Evolutionary conservation across 2,329 filamentous ascomycete genomes (phyloP).

Genomic region (Cladosporium sp.): DNA sequence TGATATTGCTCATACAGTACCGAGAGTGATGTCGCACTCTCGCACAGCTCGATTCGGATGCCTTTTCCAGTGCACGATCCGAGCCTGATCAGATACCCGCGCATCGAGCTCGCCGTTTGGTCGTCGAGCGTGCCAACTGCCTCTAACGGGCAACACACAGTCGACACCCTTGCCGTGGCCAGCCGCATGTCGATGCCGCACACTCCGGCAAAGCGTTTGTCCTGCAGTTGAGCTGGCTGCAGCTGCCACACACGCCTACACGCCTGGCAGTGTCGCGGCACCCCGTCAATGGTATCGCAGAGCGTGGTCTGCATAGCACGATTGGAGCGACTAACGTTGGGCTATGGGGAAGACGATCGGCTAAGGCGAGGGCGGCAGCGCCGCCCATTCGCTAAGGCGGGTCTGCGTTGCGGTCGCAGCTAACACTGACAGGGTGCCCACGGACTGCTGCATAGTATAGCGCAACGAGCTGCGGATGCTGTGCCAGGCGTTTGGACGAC

Average conservation of each 20-base stretch:
- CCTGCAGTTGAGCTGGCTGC: conserved; percentile 4
- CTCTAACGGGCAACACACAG: neutral
- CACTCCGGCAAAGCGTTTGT: too few species aligned
- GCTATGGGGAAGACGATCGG: conserved; percentile 7
- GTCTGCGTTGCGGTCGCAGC: conserved; percentile 11
- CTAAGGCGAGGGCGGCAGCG: neutral
- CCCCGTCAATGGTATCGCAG: conserved; percentile 9
- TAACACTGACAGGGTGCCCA: neutral
- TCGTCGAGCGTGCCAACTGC: neutral
- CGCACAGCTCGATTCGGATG: too few species aligned
- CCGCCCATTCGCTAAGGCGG: conserved; percentile 9
- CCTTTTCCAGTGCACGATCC: too few species aligned
- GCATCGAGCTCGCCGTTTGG: neutral
- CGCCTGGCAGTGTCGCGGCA: neutral
- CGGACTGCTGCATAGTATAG: conserved; percentile 5
- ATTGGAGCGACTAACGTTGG: conserved; percentile 11
- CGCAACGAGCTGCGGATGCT: neutral
- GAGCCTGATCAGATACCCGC: too few species aligned
- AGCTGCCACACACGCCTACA: neutral
- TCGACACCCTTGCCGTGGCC: neutral
- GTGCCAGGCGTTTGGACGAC: conserved; percentile 4
- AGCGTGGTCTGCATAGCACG: conserved; percentile 4
- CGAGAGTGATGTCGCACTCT: too few species aligned
- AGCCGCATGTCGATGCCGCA: too few species aligned
- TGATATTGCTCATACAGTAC: too few species aligned